Conservation (phyloP, 441 rosid species). For the Erodium moschatum region DNA sequence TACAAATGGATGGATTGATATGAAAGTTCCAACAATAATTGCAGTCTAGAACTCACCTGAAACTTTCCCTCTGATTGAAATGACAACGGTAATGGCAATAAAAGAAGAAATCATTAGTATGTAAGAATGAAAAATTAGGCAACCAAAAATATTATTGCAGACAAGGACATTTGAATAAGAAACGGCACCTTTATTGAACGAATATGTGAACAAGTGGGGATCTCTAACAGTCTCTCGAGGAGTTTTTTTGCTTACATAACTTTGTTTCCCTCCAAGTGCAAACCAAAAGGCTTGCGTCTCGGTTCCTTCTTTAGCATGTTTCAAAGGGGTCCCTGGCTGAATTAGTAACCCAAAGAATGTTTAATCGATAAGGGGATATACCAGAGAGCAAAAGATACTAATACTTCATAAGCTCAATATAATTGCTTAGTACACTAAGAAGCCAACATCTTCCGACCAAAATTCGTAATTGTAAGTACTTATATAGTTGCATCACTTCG, state of each 20-base stretch:
- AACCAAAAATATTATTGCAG: neutral
- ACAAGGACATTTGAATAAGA: constrained; percentile 15
- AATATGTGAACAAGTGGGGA: constrained; percentile 71
- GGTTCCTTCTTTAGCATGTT: constrained; percentile 96
- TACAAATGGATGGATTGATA: neutral
- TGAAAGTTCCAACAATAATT: constrained; percentile 17
- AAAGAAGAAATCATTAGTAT: constrained; percentile 19
- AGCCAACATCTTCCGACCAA: neutral
- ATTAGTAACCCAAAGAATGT: constrained; percentile 7
- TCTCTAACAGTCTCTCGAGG: constrained; percentile 62
- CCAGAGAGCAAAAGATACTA: neutral
- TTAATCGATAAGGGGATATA: neutral
- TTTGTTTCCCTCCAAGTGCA: constrained; percentile 95
- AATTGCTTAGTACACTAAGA: neutral
- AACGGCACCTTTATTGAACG: constrained; percentile 59
- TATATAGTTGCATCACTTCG: neutral
- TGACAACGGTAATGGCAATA: constrained; percentile 32
- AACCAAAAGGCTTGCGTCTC: constrained; percentile 95
- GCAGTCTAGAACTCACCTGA: constrained; percentile 54
- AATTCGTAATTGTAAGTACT: neutral
- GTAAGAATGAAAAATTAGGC: neutral
- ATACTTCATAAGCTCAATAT: neutral
- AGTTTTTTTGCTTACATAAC: constrained; percentile 60
- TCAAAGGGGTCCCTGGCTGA: constrained; percentile 79
- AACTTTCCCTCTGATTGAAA: constrained; percentile 67